Evolutionary conservation across 345 rosid species (phyloP).

Genomic region (Pistacia vera): DNA sequence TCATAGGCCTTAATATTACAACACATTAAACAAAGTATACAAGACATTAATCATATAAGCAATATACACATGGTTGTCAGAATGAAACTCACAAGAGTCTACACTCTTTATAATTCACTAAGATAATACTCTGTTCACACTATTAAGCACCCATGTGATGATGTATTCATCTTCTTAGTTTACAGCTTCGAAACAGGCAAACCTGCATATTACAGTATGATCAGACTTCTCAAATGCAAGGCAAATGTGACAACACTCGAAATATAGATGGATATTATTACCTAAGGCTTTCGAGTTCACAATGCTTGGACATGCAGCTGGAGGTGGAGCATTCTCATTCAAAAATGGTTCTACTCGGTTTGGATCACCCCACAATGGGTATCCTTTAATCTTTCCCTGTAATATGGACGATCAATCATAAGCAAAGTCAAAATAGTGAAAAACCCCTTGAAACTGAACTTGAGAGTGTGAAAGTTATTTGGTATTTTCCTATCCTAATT

Average conservation of each 20-base stretch:
- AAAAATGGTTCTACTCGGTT: slow-evolving; percentile 81
- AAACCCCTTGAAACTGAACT: not conserved
- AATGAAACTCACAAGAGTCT: slow-evolving; percentile 8
- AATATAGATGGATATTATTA: slow-evolving; percentile 19
- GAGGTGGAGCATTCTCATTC: slow-evolving; percentile 77
- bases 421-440: not conserved
- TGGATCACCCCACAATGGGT: slow-evolving; percentile 78
- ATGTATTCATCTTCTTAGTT: slow-evolving; percentile 11
- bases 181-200: slow-evolving; percentile 84
- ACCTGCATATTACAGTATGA: slow-evolving; percentile 44
- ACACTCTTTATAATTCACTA: not conserved
- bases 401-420: not conserved
- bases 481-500: not conserved
- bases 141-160: not conserved
- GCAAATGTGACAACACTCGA: not conserved
- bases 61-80: slow-evolving; percentile 7
- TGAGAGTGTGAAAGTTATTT: not conserved
- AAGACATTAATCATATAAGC: not conserved
- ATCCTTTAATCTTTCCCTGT: slow-evolving; percentile 93
- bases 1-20: not conserved
- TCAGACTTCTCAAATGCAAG: not conserved
- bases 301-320: slow-evolving; percentile 84
- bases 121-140: not conserved
- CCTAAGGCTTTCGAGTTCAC: slow-evolving; percentile 88
- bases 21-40: slow-evolving; percentile 4